A percentile compares a stretch with the other conserved stretches of the same genome.
These are phyloP conservation scores for Zelopaecilomyces penicillatus DNA, from an alignment of 2,329 filamentous ascomycete species.

Conservation along the genomic window DNA sequence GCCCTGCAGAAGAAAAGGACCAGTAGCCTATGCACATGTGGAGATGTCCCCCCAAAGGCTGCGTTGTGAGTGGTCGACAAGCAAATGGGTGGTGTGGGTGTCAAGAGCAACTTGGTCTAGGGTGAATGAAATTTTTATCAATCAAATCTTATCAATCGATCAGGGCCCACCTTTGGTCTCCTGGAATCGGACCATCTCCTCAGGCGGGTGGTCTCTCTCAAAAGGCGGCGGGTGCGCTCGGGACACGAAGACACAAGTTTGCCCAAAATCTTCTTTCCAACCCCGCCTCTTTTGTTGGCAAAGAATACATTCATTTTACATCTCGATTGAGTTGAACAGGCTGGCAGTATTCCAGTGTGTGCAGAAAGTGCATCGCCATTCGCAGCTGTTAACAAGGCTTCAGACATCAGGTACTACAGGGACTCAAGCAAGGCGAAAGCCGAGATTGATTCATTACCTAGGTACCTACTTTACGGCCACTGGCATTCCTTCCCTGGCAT, in stretches of 20 bases:
- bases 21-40: no score
- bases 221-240: conserved; percentile 14
- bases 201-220: conserved; percentile 10
- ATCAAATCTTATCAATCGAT: conserved; percentile 43
- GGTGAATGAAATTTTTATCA: conserved; percentile 27
- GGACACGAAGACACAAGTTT: conserved; percentile 12
- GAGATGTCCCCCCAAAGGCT: no score
- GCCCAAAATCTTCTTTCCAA: conserved; percentile 14
- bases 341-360: no score
- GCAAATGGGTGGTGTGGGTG: conserved; percentile 4
- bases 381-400: no score
- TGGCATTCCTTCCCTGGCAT: no score
- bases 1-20: no score
- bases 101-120: no score
- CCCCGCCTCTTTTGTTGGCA: background rate
- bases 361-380: no score
- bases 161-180: conserved; percentile 26
- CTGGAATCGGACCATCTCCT: conserved; percentile 26
- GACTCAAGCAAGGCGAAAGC: no score
- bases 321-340: background rate
- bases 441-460: no score
- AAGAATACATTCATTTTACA: background rate
- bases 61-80: background rate
- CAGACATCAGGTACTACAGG: no score
- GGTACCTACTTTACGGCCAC: no score